A percentile compares a stretch with the other conserved stretches of the same genome.
phyloP scores from a whole-genome alignment of 2,329 filamentous ascomycete genomes.

The Fusarium lateritium region DNA sequence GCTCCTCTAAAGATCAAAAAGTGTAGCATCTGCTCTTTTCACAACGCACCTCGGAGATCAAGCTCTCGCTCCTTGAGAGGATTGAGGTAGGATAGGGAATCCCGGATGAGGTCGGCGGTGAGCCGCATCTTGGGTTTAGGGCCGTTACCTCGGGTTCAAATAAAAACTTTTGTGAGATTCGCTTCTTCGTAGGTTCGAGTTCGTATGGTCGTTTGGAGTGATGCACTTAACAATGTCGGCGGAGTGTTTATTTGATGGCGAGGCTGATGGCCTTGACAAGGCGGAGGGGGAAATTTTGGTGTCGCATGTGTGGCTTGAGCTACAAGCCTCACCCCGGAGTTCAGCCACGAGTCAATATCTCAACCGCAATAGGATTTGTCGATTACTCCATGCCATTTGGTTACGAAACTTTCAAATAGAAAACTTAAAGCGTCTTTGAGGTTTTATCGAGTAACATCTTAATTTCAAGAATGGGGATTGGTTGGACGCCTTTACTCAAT shows the following conservation, averaged over 20 bases:
- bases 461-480: not conserved
- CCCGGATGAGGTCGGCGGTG: conserved; percentile 93
- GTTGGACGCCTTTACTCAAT: not conserved
- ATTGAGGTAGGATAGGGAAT: conserved; percentile 97
- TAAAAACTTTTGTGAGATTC: not conserved
- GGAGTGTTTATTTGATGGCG: conserved; percentile 38
- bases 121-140: conserved; percentile 80
- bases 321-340: conserved; percentile 25
- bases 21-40: conserved; percentile 99
- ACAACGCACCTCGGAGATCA: conserved; percentile 96
- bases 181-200: conserved; percentile 1
- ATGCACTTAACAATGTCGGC: conserved; percentile 16
- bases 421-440: too few species aligned
- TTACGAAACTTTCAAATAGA: too few species aligned
- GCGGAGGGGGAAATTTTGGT: conserved; percentile 53
- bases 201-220: conserved; percentile 9
- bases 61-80: conserved; percentile 98
- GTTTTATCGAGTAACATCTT: not conserved
- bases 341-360: conserved; percentile 26
- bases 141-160: conserved; percentile 46
- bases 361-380: not conserved
- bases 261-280: conserved; percentile 53
- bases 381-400: not conserved
- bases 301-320: conserved; percentile 36
- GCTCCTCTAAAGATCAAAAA: conserved; percentile 61